A percentile compares a stretch with the other conserved stretches of the same genome.
These are phyloP conservation scores for Ligustrum vulgare DNA, from an alignment of 257 asterid species.

Conservation along the genomic window DNA sequence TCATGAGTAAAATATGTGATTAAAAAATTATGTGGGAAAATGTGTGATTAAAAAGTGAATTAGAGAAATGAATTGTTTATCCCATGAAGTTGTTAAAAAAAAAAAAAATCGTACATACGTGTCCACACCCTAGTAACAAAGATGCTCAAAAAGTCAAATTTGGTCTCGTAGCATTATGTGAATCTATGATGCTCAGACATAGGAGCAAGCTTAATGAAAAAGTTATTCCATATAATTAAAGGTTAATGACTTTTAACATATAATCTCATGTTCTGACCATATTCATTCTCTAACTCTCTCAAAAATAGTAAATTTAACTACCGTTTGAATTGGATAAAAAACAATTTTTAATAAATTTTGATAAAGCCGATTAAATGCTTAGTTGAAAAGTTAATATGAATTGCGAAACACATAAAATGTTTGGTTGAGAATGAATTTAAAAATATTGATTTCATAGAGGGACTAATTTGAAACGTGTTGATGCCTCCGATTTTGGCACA, in stretches of 20 bases:
- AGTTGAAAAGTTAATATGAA: no score
- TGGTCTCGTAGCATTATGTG: constrained; percentile 11
- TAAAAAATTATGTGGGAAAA: no score
- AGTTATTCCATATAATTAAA: constrained; percentile 36
- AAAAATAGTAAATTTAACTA: no score
- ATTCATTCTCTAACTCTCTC: not conserved
- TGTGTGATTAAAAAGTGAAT: no score
- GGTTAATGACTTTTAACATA: constrained; percentile 27
- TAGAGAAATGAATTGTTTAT: no score
- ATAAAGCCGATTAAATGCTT: no score
- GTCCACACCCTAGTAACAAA: not conserved
- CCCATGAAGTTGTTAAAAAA: no score
- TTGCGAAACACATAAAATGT: no score
- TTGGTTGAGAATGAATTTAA: no score
- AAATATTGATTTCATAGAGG: not conserved
- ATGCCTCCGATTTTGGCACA: constrained; percentile 20
- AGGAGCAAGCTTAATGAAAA: constrained; percentile 22
- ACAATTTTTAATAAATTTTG: no score
- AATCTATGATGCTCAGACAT: constrained; percentile 12
- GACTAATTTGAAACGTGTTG: constrained; percentile 8
- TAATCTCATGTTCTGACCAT: constrained; percentile 32
- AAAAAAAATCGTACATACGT: not conserved
- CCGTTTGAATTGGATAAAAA: no score
- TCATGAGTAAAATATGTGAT: no score
- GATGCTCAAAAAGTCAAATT: constrained; percentile 14